phyloP scores from a whole-genome alignment of 495 filamentous ascomycete genomes.

The Daldinia decipiens region DNA sequence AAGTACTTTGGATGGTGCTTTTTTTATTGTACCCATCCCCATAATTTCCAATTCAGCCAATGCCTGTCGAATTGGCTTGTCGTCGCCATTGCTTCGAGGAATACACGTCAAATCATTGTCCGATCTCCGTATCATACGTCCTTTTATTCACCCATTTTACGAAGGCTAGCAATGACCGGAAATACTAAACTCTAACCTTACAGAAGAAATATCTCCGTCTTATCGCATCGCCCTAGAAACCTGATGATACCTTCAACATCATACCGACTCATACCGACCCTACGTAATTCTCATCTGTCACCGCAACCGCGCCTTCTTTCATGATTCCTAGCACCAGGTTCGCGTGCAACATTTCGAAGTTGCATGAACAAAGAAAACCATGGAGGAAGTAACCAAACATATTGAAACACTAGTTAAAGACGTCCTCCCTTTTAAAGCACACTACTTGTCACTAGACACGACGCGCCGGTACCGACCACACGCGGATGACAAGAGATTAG shows the following conservation, averaged over 20 bases:
- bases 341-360: constrained; percentile 47
- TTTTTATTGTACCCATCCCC: constrained; percentile 21
- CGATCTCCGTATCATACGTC: constrained; percentile 15
- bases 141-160: constrained; percentile 19
- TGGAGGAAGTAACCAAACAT: constrained; percentile 61
- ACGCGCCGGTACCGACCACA: constrained; percentile 51
- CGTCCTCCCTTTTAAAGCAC: constrained; percentile 55
- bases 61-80: constrained; percentile 16
- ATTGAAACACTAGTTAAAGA: constrained; percentile 55
- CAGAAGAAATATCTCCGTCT: constrained; percentile 31
- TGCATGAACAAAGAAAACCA: constrained; percentile 53
- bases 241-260: constrained; percentile 37
- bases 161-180: constrained; percentile 5
- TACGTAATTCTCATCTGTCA: constrained; percentile 17
- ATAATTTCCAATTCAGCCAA: constrained; percentile 38
- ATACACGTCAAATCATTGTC: constrained; percentile 20
- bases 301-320: constrained; percentile 33
- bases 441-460: constrained; percentile 55
- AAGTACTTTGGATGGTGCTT: constrained; percentile 4
- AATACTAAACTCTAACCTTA: constrained; percentile 35
- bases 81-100: constrained; percentile 21
- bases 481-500: constrained; percentile 52
- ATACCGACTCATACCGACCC: constrained; percentile 8
- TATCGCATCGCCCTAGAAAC: constrained; percentile 36
- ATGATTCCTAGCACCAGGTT: constrained; percentile 37